Percentiles rank a stretch among this genome's conserved stretches.
phyloP scores from a whole-genome alignment of 257 asterid species.

The Gynochthodes officinalis region DNA sequence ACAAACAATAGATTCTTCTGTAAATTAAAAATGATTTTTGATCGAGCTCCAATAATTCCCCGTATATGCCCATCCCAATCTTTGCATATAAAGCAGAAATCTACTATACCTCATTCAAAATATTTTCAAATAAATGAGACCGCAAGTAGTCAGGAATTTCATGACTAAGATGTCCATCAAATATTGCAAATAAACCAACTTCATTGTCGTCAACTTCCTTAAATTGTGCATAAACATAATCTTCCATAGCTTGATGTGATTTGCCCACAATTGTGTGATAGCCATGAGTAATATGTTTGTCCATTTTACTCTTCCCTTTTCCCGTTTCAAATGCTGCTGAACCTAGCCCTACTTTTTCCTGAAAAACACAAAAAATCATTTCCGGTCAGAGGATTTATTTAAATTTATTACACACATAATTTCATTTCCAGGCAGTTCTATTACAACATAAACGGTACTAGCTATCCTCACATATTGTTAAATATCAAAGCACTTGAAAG shows the following conservation, averaged over 20 bases:
- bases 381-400: not conserved
- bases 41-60: not conserved
- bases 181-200: slow-evolving; percentile 81
- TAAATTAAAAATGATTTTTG: not conserved
- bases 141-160: slow-evolving; percentile 73
- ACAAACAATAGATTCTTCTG: not conserved
- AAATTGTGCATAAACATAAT: slow-evolving; percentile 77
- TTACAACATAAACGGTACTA: not conserved
- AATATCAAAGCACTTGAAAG: not conserved
- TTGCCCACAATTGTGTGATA: slow-evolving; percentile 82
- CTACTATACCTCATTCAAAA: slow-evolving; percentile 59
- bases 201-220: slow-evolving; percentile 66
- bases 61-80: not conserved
- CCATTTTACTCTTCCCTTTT: slow-evolving; percentile 85
- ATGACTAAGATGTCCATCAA: slow-evolving; percentile 83
- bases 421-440: not conserved
- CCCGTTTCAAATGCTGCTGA: slow-evolving; percentile 49
- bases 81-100: not conserved
- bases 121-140: slow-evolving; percentile 74
- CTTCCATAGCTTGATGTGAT: slow-evolving; percentile 79
- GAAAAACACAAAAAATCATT: slow-evolving; percentile 17
- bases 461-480: not conserved
- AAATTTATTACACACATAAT: not conserved
- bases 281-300: slow-evolving; percentile 69
- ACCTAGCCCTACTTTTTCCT: slow-evolving; percentile 70